A percentile compares a stretch with the other conserved stretches of the same genome.
Evolutionary conservation across 2,329 filamentous ascomycete genomes (phyloP).

Genomic region (Exophiala sp.): DNA sequence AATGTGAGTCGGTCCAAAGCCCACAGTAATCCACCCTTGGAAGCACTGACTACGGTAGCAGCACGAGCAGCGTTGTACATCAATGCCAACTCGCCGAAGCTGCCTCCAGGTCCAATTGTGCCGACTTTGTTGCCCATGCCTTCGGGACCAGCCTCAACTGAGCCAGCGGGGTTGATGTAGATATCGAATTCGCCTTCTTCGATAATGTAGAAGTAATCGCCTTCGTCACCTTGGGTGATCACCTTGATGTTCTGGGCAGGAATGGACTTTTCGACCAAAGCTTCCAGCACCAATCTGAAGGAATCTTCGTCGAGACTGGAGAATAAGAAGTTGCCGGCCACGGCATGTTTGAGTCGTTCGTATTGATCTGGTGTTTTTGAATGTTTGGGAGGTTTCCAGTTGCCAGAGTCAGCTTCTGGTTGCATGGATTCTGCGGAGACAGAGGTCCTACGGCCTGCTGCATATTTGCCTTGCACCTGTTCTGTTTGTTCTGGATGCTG

Average conservation of each 20-base stretch:
- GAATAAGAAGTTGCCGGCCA: slow-evolving; percentile 89
- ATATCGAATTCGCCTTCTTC: slow-evolving; percentile 89
- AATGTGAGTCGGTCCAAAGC: slow-evolving; percentile 93
- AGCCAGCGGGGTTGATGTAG: slow-evolving; percentile 76
- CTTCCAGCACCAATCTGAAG: slow-evolving; percentile 78
- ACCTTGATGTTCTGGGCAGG: slow-evolving; percentile 88
- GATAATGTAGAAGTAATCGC: slow-evolving; percentile 97
- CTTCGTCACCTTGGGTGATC: slow-evolving; percentile 90
- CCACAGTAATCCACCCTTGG: slow-evolving; percentile 79
- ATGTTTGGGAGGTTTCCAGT: slow-evolving; percentile 84
- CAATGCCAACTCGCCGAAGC: slow-evolving; percentile 91
- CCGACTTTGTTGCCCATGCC: slow-evolving; percentile 81
- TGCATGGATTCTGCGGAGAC: slow-evolving; percentile 96
- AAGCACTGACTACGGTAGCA: slow-evolving; percentile 83
- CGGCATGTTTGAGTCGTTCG: slow-evolving; percentile 71
- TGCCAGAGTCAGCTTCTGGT: slow-evolving; percentile 78
- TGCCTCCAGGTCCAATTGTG: slow-evolving; percentile 79
- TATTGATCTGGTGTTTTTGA: slow-evolving; percentile 81
- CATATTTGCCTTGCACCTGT: slow-evolving; percentile 81
- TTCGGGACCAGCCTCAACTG: slow-evolving; percentile 72
- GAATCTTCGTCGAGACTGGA: slow-evolving; percentile 93
- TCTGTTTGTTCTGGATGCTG: slow-evolving; percentile 14
- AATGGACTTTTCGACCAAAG: slow-evolving; percentile 90
- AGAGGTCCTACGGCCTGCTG: slow-evolving; percentile 78
- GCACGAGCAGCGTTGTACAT: slow-evolving; percentile 99